Evolutionary conservation across 805 yeast genomes (phyloP), one percentile per base, ranked within the genome.

Genomic region (Scheffersomyces amazonensis): DNA sequence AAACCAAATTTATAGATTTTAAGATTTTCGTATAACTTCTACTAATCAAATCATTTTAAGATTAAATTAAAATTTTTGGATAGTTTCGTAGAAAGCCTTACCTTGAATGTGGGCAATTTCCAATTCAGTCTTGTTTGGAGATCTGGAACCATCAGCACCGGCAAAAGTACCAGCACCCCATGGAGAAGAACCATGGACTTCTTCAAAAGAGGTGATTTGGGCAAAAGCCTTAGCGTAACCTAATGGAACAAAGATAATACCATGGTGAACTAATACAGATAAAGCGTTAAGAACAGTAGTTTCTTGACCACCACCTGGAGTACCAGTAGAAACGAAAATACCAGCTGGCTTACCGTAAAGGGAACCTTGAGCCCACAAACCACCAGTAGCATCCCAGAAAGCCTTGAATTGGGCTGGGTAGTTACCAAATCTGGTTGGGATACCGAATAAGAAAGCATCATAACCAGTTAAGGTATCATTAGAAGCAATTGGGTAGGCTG

Each of bases 91-190:
- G 61, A 87, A 86, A 37, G 75, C 60, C 53, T 69, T 63, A 64
- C 95, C 95, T 69, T 87, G 95, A 46, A 66, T 69, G 37, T 58
- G 60, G 38, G 85, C 90, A 44, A 82, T 55, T 49, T 73, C 70
- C 62, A 77, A 68, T 69, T 87, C 95, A 46, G 78, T 63, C 36
- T 66, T 76, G 39, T 79, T 56, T 32, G 89, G 84, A 47, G 59
- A 62, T 71, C 91, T 81, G 30, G 87, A 75, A 50, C 95, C 95
- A 54, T 83, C 88, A 17, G 78, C 66, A 47, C 83, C 91, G 24
- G 95, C 87, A 48, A 75, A 71, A 41, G 86, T 69, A 56, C 91
- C 93, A 31, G 95, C 88, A 64, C 95, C 95, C 84, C 88, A 87
- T 37, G 95, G 77, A 39, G 90, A 78, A 52, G 84, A 83, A 53